Percentiles rank a stretch among this genome's conserved stretches.
These are phyloP conservation scores for Leucocoprinus sp. DNA, from an alignment of 768 basidiomycete species.

Conservation along the genomic window DNA sequence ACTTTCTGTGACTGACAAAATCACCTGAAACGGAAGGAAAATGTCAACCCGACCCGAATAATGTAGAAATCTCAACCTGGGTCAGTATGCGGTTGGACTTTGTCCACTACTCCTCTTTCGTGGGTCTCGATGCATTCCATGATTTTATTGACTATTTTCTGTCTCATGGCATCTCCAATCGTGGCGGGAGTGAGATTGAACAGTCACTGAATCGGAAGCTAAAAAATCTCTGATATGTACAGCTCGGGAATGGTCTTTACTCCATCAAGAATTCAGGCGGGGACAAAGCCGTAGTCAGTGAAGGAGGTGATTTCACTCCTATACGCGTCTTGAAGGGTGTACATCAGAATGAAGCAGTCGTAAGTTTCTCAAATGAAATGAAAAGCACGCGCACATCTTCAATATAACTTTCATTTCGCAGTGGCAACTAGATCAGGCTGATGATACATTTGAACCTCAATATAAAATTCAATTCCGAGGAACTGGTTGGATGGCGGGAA, in stretches of 20 bases:
- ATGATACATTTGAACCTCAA: background rate
- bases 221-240: too few species aligned
- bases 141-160: background rate
- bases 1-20: too few species aligned
- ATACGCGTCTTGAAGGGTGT: background rate
- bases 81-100: too few species aligned
- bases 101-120: too few species aligned
- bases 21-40: too few species aligned
- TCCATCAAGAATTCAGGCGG: background rate
- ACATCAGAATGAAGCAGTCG: background rate
- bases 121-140: too few species aligned
- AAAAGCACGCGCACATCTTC: background rate
- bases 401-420: background rate
- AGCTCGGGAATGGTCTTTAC: background rate
- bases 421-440: background rate
- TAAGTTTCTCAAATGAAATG: background rate
- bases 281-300: background rate
- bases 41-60: too few species aligned
- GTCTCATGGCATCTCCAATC: background rate
- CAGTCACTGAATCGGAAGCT: too few species aligned
- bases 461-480: background rate
- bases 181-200: background rate
- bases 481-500: background rate
- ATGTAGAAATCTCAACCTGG: too few species aligned
- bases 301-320: background rate